phyloP scores from a whole-genome alignment of 495 filamentous ascomycete species.

The Hypoxylon subgilvum region DNA sequence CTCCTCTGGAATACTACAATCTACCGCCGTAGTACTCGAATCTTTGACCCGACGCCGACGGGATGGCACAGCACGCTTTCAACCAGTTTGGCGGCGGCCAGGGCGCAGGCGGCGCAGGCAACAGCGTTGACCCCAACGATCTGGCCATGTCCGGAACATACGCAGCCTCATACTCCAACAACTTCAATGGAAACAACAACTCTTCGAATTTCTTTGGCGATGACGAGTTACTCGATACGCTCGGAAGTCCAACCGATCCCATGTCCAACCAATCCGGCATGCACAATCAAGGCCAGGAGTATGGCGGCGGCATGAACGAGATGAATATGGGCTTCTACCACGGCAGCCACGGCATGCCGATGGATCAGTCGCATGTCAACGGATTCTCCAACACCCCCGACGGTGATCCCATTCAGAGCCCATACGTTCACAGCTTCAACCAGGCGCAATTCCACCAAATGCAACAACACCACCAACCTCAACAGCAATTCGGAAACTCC shows the following conservation, averaged over 20 bases:
- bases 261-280: constrained; percentile 49
- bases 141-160: constrained; percentile 68
- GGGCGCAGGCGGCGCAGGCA: constrained; percentile 58
- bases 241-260: constrained; percentile 56
- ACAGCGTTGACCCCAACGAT: constrained; percentile 83
- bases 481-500: constrained; percentile 56
- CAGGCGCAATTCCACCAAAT: constrained; percentile 72
- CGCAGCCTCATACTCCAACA: constrained; percentile 48
- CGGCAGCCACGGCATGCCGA: constrained; percentile 44
- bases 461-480: constrained; percentile 62
- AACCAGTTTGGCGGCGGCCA: constrained; percentile 67
- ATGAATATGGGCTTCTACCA: constrained; percentile 57
- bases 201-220: constrained; percentile 59
- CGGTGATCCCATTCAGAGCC: constrained; percentile 84
- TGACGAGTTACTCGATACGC: constrained; percentile 68
- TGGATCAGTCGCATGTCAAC: constrained; percentile 65
- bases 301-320: constrained; percentile 49
- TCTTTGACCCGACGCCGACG: constrained; percentile 23
- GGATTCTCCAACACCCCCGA: constrained; percentile 88
- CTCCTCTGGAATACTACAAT: too few relatives aligned
- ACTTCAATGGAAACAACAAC: constrained; percentile 48
- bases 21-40: too few relatives aligned
- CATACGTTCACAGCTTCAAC: constrained; percentile 78
- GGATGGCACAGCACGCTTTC: constrained; percentile 66
- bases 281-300: constrained; percentile 58